These are phyloP conservation scores for Penicillium sp. DNA, from an alignment of 2,329 filamentous ascomycete species.

Conservation along the genomic window DNA sequence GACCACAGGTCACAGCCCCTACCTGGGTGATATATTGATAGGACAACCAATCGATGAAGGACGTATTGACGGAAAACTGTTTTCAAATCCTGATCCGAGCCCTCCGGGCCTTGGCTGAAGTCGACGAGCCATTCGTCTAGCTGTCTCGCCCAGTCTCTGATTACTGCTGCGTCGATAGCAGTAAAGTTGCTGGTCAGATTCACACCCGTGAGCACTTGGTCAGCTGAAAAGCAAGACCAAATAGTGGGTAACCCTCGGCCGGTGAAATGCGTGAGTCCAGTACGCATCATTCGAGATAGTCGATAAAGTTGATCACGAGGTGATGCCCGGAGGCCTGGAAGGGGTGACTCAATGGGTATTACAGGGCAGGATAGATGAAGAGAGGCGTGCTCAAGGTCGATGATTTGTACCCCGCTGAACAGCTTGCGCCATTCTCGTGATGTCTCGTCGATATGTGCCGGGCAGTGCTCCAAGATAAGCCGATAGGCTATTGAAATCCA, in stretches of 20 bases:
- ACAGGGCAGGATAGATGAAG: slow-evolving; percentile 15
- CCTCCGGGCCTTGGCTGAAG: slow-evolving; percentile 8
- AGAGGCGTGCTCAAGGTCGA: slow-evolving; percentile 15
- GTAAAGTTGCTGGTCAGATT: slow-evolving; percentile 3
- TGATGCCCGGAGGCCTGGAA: slow-evolving; percentile 11
- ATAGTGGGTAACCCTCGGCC: slow-evolving; percentile 13
- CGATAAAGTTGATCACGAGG: slow-evolving; percentile 14
- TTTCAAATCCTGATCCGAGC: slow-evolving; percentile 12
- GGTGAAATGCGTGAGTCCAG: slow-evolving; percentile 14
- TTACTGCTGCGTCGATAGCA: slow-evolving; percentile 11
- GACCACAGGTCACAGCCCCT: slow-evolving; percentile 14
- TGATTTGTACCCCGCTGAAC: slow-evolving; percentile 13
- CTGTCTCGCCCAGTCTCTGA: slow-evolving; percentile 13
- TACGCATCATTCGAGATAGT: slow-evolving; percentile 14
- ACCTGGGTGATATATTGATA: slow-evolving; percentile 15
- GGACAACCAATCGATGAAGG: slow-evolving; percentile 15
- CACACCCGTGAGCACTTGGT: background rate
- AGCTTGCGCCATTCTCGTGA: slow-evolving; percentile 15
- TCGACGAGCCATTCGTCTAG: slow-evolving; percentile 15
- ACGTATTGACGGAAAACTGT: slow-evolving; percentile 15
- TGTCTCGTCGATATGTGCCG: slow-evolving; percentile 12
- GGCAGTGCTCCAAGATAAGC: slow-evolving; percentile 11
- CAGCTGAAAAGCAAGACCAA: slow-evolving; percentile 13
- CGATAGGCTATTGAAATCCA: slow-evolving; percentile 14
- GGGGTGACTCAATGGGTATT: slow-evolving; percentile 14